Percentiles rank a stretch among this genome's conserved stretches.
These are phyloP conservation scores for Epichloe scottii DNA, from an alignment of 2,329 filamentous ascomycete species.

Conservation along the genomic window DNA sequence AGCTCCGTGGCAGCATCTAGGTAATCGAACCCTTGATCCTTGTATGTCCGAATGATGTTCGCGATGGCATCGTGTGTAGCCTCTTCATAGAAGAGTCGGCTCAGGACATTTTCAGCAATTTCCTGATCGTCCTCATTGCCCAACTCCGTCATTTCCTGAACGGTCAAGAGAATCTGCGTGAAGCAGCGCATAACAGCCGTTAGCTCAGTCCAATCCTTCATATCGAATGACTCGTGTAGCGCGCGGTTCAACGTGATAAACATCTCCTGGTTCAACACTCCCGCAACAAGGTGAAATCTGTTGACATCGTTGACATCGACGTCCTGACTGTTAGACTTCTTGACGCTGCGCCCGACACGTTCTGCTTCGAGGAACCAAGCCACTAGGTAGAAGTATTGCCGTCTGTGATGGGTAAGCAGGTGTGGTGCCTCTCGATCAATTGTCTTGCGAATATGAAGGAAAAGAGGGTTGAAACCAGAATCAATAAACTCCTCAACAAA, in stretches of 20 bases:
- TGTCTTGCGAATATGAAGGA: constrained; percentile 73
- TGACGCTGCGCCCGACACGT: constrained; percentile 52
- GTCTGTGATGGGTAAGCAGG: constrained; percentile 60
- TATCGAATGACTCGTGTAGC: constrained; percentile 67
- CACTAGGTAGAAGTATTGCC: constrained; percentile 85
- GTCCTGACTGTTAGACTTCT: constrained; percentile 37
- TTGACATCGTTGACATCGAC: constrained; percentile 41
- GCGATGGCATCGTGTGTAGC: constrained; percentile 81
- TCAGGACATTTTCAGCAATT: constrained; percentile 94
- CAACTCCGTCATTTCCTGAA: constrained; percentile 83
- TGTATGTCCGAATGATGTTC: constrained; percentile 71
- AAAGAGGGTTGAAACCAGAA: constrained; percentile 86
- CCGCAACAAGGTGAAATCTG: constrained; percentile 76
- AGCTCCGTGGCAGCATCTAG: constrained; percentile 86
- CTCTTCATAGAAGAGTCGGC: constrained; percentile 97
- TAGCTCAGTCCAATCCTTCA: constrained; percentile 78
- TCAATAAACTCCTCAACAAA: constrained; percentile 94
- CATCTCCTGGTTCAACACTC: constrained; percentile 86
- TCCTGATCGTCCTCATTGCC: constrained; percentile 87
- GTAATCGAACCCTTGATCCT: constrained; percentile 87
- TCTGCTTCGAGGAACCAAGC: constrained; percentile 90
- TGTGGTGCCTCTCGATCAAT: constrained; percentile 83
- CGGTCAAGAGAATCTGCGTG: constrained; percentile 82
- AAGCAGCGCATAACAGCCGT: constrained; percentile 87
- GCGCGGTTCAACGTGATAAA: constrained; percentile 78